phyloP scores from a whole-genome alignment of 345 rosid species.

The Gossypium bickii region DNA sequence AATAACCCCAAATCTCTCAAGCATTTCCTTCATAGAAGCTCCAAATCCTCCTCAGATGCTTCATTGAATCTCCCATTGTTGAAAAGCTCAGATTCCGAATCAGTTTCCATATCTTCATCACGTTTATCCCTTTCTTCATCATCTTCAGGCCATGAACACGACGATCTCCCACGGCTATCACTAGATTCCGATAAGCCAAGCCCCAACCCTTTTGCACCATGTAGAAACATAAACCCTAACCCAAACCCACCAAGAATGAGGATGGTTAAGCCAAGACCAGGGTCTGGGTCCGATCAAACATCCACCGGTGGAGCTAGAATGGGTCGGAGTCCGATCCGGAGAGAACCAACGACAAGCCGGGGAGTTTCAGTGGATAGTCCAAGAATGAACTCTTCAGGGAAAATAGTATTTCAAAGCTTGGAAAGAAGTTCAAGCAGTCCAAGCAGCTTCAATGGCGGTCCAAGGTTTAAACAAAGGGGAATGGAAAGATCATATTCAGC shows the following conservation, averaged over 20 bases:
- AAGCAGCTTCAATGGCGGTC: slow-evolving; percentile 85
- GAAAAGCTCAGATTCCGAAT: slow-evolving; percentile 57
- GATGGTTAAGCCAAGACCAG: slow-evolving; percentile 45
- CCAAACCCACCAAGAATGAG: slow-evolving; percentile 62
- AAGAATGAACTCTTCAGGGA: slow-evolving; percentile 87
- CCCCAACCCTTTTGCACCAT: slow-evolving; percentile 58
- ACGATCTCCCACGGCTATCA: slow-evolving; percentile 70
- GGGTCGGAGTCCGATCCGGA: slow-evolving; percentile 60
- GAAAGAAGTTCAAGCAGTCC: slow-evolving; percentile 98
- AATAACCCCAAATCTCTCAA: slow-evolving; percentile 48
- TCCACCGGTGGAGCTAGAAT: slow-evolving; percentile 21
- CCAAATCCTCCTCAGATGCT: slow-evolving; percentile 44
- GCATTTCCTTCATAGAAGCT: slow-evolving; percentile 60
- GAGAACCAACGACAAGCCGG: slow-evolving; percentile 42
- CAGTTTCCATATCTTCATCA: slow-evolving; percentile 65
- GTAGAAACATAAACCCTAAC: slow-evolving; percentile 34
- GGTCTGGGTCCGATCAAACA: slow-evolving; percentile 6
- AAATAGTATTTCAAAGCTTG: slow-evolving; percentile 80
- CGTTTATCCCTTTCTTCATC: slow-evolving; percentile 83
- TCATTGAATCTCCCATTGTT: slow-evolving; percentile 58
- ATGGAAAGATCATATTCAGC: slow-evolving; percentile 93
- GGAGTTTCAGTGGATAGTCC: slow-evolving; percentile 85
- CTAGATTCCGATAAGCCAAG: slow-evolving; percentile 71
- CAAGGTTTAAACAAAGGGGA: slow-evolving; percentile 65
- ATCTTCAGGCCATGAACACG: slow-evolving; percentile 84